A percentile compares a stretch with the other conserved stretches of the same genome.
These are phyloP conservation scores for Eimeria maxima DNA, from an alignment of 169 alveolate species.

Conservation along the genomic window DNA sequence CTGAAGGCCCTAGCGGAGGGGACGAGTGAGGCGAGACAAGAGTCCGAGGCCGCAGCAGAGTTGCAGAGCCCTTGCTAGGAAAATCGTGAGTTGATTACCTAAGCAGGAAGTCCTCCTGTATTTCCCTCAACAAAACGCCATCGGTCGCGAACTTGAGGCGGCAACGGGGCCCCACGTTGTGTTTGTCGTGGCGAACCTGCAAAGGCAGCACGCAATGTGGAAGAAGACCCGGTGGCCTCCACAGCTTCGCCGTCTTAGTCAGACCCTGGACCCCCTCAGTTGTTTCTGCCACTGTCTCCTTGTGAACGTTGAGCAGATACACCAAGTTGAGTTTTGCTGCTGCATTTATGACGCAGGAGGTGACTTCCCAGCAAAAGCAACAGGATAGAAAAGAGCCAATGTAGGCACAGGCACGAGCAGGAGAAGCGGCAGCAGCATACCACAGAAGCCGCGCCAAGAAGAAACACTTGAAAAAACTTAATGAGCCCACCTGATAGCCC, in stretches of 20 bases:
- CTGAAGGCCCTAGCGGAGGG: background rate
- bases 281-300: too few relatives aligned
- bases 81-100: slow-evolving; percentile 54
- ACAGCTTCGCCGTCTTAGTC: too few relatives aligned
- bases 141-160: slow-evolving; percentile 98
- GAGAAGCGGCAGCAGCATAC: background rate
- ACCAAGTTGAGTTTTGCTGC: too few relatives aligned
- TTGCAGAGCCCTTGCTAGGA: too few relatives aligned
- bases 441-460: background rate
- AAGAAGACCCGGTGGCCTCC: background rate
- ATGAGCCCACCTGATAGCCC: slow-evolving; percentile 92
- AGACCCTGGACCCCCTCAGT: too few relatives aligned
- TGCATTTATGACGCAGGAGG: too few relatives aligned
- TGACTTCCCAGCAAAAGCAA: background rate
- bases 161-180: slow-evolving; percentile 83
- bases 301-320: too few relatives aligned
- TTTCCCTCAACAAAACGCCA: slow-evolving; percentile 98
- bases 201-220: background rate
- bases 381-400: background rate
- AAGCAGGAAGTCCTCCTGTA: slow-evolving; percentile 86
- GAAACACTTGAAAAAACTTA: too few relatives aligned
- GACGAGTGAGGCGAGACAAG: background rate
- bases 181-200: slow-evolving; percentile 85
- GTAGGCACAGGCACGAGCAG: background rate
- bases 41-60: background rate